Base-by-base conservation (phyloP, 2,329 filamentous ascomycete species). In the Aureobasidium sp. region DNA sequence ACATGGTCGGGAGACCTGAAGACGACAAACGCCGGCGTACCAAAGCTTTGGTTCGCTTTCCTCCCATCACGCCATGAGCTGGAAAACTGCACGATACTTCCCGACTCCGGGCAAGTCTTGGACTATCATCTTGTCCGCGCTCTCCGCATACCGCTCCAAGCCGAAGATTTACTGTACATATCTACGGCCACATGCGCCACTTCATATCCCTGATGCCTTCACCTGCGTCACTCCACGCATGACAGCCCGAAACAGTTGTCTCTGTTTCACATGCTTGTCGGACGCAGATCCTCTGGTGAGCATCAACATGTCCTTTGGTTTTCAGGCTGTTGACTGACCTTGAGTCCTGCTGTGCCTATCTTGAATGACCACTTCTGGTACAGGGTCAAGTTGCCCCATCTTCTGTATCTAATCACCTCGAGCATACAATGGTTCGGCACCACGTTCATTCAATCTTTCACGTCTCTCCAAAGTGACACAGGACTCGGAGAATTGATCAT, bases 241-340 rank as follows among this genome's bases (percentile, higher is more conserved):
- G 33, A 15, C 25, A 58, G 17, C 21, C 21, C 17, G 25, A 47
- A 40, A n/a, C 31, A 43, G n/a, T 23, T 49, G 49, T 49, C 33
- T 58, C 21, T n/a, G 17, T 19, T 29, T 33, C 27, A 45, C 42
- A 37, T 40, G 42, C 55, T 58, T 58, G 49, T 58, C 55, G 37
- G 13, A 6, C 7, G 55, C 35, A 40, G 55, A 58, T 58, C 55
- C 11, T 25, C 2, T 40, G 23, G 17, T 15, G 38, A 49, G 17
- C 42, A n/a, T 49, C 31, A 19, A 49, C 17, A 21, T 19, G 4
- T 10, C 13, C 15, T 40, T 21, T 58, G 55, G 33, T 47, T 58
- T n/a, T 31, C 29, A 7, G n/a, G 13, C 40, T 46, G 40, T 46
- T 19, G 55, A 33, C 55, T 43, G n/a, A 49, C 23, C 29, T 38